Evolutionary conservation across 176 grass and related monocot genomes (phyloP).

Genomic region (Aegilops bicornis): DNA sequence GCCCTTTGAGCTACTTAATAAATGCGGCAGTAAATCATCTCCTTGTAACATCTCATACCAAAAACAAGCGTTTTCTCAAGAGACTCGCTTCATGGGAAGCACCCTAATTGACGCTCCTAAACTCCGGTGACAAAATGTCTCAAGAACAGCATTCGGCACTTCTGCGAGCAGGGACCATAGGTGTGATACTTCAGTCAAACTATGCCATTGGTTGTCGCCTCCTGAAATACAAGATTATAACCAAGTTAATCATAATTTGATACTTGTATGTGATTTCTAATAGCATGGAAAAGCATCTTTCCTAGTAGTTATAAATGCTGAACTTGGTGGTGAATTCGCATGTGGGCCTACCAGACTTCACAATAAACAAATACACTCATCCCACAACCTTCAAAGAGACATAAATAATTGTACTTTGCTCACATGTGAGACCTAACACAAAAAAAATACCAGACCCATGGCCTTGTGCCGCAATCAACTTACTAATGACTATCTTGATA

Average conservation of each 20-base stretch:
- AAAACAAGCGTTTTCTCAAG: constrained; percentile 33
- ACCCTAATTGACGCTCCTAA: constrained; percentile 33
- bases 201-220: constrained; percentile 85
- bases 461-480: too few species aligned
- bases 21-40: neutral
- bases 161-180: constrained; percentile 17
- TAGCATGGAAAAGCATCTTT: neutral
- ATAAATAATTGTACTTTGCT: too few species aligned
- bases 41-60: constrained; percentile 51
- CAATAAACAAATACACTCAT: too few species aligned
- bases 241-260: neutral
- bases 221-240: constrained; percentile 52
- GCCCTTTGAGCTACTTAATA: constrained; percentile 27
- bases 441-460: too few species aligned
- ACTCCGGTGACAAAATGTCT: constrained; percentile 46
- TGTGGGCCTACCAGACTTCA: too few species aligned
- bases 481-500: too few species aligned
- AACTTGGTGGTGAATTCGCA: too few species aligned
- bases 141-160: constrained; percentile 24
- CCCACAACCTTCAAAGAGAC: too few species aligned
- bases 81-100: constrained; percentile 34
- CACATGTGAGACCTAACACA: too few species aligned
- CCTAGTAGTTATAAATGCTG: too few species aligned
- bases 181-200: constrained; percentile 36
- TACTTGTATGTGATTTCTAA: neutral